Percentiles rank a stretch among this genome's conserved stretches.
phyloP scores from a whole-genome alignment of 768 basidiomycete genomes.

The Tylopilus vinaceipallidus region DNA sequence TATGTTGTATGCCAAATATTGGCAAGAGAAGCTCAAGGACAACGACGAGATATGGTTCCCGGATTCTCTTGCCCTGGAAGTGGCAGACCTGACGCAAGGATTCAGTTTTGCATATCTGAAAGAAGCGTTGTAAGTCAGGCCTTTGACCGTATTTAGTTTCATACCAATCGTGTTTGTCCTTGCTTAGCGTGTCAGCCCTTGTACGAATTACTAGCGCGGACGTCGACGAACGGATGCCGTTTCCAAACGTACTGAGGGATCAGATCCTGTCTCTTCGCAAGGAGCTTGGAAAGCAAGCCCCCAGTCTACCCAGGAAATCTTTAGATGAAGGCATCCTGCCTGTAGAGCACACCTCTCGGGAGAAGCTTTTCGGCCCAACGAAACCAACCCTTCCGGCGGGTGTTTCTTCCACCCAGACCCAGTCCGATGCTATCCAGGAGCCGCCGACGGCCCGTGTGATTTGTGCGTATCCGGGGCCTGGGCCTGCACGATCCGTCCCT shows the following conservation, averaged over 20 bases:
- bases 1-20: slow-evolving; percentile 67
- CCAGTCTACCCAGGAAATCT: background rate
- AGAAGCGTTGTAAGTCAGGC: slow-evolving; percentile 72
- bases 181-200: slow-evolving; percentile 65
- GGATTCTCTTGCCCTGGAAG: slow-evolving; percentile 55
- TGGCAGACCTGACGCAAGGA: slow-evolving; percentile 56
- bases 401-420: background rate
- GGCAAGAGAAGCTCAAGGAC: slow-evolving; percentile 70
- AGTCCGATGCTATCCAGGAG: background rate
- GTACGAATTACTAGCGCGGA: slow-evolving; percentile 58
- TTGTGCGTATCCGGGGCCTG: background rate
- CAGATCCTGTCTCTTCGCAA: slow-evolving; percentile 64
- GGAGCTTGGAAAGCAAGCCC: slow-evolving; percentile 53
- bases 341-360: background rate
- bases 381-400: background rate
- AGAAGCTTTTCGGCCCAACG: background rate
- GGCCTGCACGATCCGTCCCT: too few relatives aligned
- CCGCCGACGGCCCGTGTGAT: background rate
- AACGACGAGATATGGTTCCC: slow-evolving; percentile 69
- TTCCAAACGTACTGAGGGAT: slow-evolving; percentile 47
- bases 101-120: slow-evolving; percentile 91
- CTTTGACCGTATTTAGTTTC: background rate
- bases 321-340: background rate
- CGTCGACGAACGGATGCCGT: slow-evolving; percentile 47
- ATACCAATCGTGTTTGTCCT: background rate